These are phyloP conservation scores for Aspergillus hortae DNA, from an alignment of 2,329 filamentous ascomycete species.

Conservation along the genomic window DNA sequence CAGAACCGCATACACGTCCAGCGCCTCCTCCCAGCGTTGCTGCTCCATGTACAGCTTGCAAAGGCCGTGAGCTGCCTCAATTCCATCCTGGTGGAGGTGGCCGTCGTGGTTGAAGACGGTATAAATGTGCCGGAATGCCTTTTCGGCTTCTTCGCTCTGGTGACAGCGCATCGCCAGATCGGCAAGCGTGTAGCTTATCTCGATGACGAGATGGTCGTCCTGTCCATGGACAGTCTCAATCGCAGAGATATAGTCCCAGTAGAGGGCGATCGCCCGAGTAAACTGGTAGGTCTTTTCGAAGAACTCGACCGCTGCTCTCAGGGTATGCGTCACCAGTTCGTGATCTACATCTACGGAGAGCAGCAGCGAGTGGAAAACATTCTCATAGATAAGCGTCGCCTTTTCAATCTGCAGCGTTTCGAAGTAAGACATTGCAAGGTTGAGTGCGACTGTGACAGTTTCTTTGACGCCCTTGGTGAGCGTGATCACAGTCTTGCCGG, in stretches of 20 bases:
- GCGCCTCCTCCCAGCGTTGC: neutral
- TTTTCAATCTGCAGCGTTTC: neutral
- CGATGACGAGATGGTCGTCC: neutral
- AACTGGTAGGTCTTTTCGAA: constrained; percentile 1
- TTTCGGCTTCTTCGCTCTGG: neutral
- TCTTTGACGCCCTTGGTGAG: constrained; percentile 1
- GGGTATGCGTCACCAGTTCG: neutral
- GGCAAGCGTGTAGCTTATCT: neutral
- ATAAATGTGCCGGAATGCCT: neutral
- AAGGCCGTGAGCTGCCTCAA: neutral
- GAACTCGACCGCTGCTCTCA: neutral
- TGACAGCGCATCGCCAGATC: neutral
- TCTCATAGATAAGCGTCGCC: neutral
- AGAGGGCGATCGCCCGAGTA: neutral
- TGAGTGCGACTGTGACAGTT: neutral
- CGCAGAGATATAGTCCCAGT: neutral
- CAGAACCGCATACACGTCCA: neutral
- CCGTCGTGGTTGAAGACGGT: neutral
- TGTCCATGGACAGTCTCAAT: neutral
- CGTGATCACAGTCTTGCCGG: neutral
- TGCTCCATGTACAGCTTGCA: neutral
- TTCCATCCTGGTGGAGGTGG: neutral
- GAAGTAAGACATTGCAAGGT: constrained; percentile 1
- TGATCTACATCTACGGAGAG: neutral
- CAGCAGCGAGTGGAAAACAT: neutral